Evolutionary conservation across 768 basidiomycete species (phyloP).

Genomic region (Lactifluus subvellereus): DNA sequence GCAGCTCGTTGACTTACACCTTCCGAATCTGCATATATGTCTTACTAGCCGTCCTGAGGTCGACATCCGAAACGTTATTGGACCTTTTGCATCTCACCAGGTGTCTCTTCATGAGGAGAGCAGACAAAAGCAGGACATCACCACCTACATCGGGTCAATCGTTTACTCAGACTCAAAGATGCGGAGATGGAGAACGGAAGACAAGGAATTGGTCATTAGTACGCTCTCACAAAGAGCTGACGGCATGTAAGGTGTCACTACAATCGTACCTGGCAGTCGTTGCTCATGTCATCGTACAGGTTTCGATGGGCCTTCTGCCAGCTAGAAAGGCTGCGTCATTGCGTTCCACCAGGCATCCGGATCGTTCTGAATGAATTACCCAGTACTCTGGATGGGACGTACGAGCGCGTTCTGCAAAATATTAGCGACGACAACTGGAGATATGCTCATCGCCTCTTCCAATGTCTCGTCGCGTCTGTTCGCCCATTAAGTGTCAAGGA

Average conservation of each 20-base stretch:
- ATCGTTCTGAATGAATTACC: background rate
- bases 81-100: background rate
- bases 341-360: background rate
- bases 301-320: slow-evolving; percentile 1
- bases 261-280: background rate
- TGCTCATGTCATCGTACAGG: too few species aligned
- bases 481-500: background rate
- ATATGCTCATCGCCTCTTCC: background rate
- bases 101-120: background rate
- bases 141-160: background rate
- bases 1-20: background rate
- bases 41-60: background rate
- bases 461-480: background rate
- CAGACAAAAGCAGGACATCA: background rate
- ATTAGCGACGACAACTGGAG: background rate
- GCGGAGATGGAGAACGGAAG: background rate
- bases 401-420: background rate
- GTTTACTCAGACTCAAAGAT: background rate
- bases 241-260: background rate
- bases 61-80: background rate
- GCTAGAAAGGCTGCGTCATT: background rate
- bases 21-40: background rate
- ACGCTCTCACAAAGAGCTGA: slow-evolving; percentile 1
- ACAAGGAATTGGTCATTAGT: background rate
- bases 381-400: background rate